Percentiles rank a stretch among this genome's conserved stretches.
phyloP scores from a whole-genome alignment of 805 yeast species.

The Starmerella floricola region DNA sequence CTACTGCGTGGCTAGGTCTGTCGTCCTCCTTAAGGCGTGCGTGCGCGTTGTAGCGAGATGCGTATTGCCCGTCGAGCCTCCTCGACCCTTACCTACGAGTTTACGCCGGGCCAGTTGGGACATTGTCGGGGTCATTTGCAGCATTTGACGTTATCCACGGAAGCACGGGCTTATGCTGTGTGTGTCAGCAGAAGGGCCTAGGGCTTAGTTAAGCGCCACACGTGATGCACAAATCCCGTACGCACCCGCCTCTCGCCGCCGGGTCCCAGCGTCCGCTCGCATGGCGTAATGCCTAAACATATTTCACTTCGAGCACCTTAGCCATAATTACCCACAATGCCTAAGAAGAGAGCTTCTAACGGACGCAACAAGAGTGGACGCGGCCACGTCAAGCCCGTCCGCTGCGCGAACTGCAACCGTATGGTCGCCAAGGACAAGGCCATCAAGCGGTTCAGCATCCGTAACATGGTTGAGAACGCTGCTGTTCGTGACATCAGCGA shows the following conservation, averaged over 20 bases:
- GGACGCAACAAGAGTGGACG: constrained; percentile 99
- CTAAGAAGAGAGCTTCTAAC: constrained; percentile 99
- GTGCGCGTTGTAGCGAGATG: too few relatives aligned
- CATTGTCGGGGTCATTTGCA: too few relatives aligned
- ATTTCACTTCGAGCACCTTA: constrained; percentile 10
- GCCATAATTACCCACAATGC: constrained; percentile 48
- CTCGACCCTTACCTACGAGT: neutral
- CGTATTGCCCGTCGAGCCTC: too few relatives aligned
- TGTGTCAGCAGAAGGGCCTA: constrained; percentile 2
- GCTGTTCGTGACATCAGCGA: constrained; percentile 98
- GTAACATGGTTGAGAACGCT: constrained; percentile 99
- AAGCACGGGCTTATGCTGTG: neutral
- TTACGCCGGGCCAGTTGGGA: neutral
- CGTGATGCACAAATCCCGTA: constrained; percentile 5
- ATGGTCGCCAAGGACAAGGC: constrained; percentile 99
- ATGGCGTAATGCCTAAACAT: constrained; percentile 4
- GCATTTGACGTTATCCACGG: too few relatives aligned
- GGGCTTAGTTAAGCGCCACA: constrained; percentile 9
- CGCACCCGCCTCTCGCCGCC: constrained; percentile 4
- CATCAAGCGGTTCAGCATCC: constrained; percentile 99
- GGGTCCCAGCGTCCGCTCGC: constrained; percentile 3
- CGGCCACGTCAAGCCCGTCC: constrained; percentile 99
- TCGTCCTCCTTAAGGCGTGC: too few relatives aligned
- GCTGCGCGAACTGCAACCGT: constrained; percentile 99
- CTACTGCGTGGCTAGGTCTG: too few relatives aligned